Base-by-base conservation (phyloP, 139 green algal species). In the Coelastrella sp. region DNA sequence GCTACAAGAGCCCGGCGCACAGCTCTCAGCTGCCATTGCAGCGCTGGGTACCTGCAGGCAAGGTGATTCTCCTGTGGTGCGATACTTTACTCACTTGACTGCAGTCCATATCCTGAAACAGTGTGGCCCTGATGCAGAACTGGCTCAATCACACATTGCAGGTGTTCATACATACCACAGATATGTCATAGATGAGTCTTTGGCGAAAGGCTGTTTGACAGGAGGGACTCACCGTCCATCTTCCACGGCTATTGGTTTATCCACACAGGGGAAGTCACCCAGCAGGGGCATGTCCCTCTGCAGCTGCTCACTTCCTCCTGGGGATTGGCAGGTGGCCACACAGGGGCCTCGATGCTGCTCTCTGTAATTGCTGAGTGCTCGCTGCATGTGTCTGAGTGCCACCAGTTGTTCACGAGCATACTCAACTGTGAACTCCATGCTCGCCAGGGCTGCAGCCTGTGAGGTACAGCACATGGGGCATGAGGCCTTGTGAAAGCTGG, bases 11-110 rank as follows among this genome's bases (percentile, higher is more conserved):
- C 95, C 0, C 85, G 73, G 13, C 91, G 88, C 32, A 89, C 92
- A 2, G 93, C 94, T 2, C 86, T 87, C 45, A 89, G 68, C 90
- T 98, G 96, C 96, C 96, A 99, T 69, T 92, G 91, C 72, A 98
- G 89, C 2, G 92, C 71, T 1, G 92, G 92, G 88, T 95, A 96
- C 81, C 79, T 86, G 85, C 71, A 57, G n/a, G n/a, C n/a, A n/a
- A n/a, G n/a, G n/a, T n/a, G n/a, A n/a, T n/a, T n/a, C n/a, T n/a
- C n/a, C n/a, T n/a, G n/a, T n/a, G n/a, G n/a, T n/a, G n/a, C n/a
- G n/a, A n/a, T n/a, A n/a, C n/a, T n/a, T n/a, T n/a, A n/a, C n/a
- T n/a, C n/a, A n/a, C n/a, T n/a, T n/a, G n/a, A n/a, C n/a, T n/a
- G n/a, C n/a, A n/a, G n/a, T n/a, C n/a, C n/a, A n/a, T n/a, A n/a